Conservation (phyloP, 225 moss, liverwort and hornwort genomes). For the Ulota crispa region DNA sequence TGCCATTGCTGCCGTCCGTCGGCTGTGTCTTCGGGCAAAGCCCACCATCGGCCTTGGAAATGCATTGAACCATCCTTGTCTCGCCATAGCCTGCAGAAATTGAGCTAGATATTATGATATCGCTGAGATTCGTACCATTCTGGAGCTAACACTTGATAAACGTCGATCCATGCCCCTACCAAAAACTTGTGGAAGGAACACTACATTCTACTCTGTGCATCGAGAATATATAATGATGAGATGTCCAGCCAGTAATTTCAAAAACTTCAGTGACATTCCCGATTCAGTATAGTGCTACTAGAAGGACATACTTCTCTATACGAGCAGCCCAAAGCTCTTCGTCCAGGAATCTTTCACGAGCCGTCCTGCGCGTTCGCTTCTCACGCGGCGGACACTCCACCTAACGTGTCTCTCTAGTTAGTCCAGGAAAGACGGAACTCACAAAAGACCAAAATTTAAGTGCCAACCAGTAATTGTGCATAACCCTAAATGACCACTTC, state of each 20-base stretch:
- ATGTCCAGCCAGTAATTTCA: background rate
- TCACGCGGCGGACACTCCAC: slow-evolving; percentile 25
- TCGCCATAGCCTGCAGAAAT: slow-evolving; percentile 70
- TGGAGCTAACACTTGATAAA: background rate
- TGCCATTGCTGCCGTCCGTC: slow-evolving; percentile 80
- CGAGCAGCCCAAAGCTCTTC: slow-evolving; percentile 76
- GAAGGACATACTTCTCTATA: slow-evolving; percentile 67
- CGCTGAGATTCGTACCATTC: background rate
- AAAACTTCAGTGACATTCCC: background rate
- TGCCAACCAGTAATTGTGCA: background rate
- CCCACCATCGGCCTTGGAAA: slow-evolving; percentile 79
- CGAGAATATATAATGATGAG: background rate
- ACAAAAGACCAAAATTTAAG: background rate
- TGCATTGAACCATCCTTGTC: slow-evolving; percentile 49
- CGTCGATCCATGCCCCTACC: background rate
- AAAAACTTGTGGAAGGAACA: background rate
- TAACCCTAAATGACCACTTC: background rate
- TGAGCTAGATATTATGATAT: background rate
- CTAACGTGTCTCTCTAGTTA: slow-evolving; percentile 15
- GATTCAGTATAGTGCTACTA: background rate
- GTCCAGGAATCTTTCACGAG: slow-evolving; percentile 75
- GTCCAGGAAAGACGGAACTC: background rate
- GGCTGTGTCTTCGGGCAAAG: slow-evolving; percentile 78
- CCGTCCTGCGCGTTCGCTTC: slow-evolving; percentile 62
- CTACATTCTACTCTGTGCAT: background rate